Base-by-base conservation (phyloP, 2,329 filamentous ascomycete species). In the Phaeosphaeriaceae sp. region DNA sequence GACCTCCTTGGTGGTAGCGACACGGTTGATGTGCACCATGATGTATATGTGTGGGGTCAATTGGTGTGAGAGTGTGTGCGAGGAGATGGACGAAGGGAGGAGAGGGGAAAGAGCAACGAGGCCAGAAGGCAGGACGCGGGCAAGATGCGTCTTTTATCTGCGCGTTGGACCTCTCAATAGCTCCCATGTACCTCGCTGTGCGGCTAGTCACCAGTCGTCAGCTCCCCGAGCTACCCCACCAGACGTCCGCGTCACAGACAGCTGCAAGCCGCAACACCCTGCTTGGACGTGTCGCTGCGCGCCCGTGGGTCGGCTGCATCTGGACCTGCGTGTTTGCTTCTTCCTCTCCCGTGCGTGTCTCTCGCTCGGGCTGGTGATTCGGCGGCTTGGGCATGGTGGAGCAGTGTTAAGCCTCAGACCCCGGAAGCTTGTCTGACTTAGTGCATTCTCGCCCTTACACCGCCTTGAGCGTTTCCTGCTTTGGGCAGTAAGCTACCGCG, bases 1-100 rank as follows among this genome's bases (percentile, higher is more conserved):
- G 58, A 81, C 67, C 55, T 81, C 74, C 45, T 76, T 72, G 69
- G 76, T 70, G 48, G 74, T 79, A 7, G 80, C 72, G 54, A 84
- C 78, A 53, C 74, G 69, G 22, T 81, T 74, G 51, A 84, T 78
- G 63, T 84, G 82, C 55, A 84, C 82, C 82, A 84, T 84, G 51
- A 13, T 25, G 25, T 7, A n/a, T n/a, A 22, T 51, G 61, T 22
- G 61, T 27, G 27, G n/a, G 45, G 21, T 40, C 51, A 53, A 31
- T 46, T 33, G 48, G 4, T 40, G 5, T 40, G 15, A 13, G 20
- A 41, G n/a, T 19, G 10, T 21, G 15, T 21, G 45, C 6, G n/a
- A 19, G 5, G 21, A 51, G 5, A 20, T 36, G 24, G 27, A 25
- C 7, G 15, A 19, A 45, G 17, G 36, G n/a, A n/a, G 13, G 15